Conservation (phyloP, 371 early-diverging fungal species). For the Mucor racemosus region DNA sequence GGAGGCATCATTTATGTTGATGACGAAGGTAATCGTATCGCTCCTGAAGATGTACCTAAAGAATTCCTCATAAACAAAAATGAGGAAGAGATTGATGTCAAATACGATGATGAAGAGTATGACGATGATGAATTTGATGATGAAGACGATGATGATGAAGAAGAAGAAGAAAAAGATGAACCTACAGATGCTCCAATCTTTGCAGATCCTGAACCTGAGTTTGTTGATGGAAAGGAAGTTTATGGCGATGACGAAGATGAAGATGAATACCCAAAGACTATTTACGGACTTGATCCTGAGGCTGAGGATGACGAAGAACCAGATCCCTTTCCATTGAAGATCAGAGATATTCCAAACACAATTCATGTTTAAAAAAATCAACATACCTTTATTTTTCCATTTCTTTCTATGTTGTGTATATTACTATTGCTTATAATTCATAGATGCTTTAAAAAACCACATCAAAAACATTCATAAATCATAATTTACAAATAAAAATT, state of each 20-base stretch:
- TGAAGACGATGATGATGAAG: constrained; percentile 15
- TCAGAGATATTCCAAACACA: constrained; percentile 20
- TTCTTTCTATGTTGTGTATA: too few species aligned
- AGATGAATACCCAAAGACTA: constrained; percentile 32
- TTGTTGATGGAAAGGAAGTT: constrained; percentile 27
- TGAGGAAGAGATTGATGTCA: constrained; percentile 7
- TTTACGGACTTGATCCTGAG: constrained; percentile 25
- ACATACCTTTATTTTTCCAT: background rate
- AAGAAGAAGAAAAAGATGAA: background rate
- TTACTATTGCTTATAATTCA: too few species aligned
- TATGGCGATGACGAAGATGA: constrained; percentile 31
- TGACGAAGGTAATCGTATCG: background rate
- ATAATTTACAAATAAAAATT: too few species aligned
- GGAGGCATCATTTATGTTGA: background rate
- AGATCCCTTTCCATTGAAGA: background rate
- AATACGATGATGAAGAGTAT: constrained; percentile 7
- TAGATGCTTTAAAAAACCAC: too few species aligned
- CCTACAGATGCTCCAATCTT: constrained; percentile 26
- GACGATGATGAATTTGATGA: background rate
- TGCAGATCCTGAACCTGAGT: constrained; percentile 24
- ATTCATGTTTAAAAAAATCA: background rate
- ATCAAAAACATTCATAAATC: too few species aligned
- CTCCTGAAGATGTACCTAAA: background rate
- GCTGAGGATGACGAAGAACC: constrained; percentile 14
- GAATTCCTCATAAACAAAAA: background rate